These are phyloP conservation scores for Tolypocladium capitatum DNA, from an alignment of 2,329 filamentous ascomycete species.

Conservation along the genomic window DNA sequence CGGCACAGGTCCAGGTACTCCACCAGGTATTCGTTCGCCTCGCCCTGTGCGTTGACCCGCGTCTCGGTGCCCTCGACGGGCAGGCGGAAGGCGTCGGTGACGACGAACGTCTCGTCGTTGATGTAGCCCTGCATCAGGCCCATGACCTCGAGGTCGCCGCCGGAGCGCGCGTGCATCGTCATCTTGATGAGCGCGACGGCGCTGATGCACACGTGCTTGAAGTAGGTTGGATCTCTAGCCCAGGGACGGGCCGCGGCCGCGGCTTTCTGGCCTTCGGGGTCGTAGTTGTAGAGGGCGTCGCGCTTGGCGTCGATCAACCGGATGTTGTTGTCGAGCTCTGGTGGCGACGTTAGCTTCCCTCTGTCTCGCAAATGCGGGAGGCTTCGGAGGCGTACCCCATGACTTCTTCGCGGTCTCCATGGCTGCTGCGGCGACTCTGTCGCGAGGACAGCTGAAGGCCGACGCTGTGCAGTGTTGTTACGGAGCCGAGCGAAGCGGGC, in stretches of 20 bases:
- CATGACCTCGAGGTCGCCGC: conserved; percentile 89
- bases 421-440: not conserved
- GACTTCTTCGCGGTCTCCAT: conserved; percentile 17
- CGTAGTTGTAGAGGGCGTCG: conserved; percentile 85
- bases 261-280: conserved; percentile 52
- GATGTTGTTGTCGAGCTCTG: conserved; percentile 80
- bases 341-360: not conserved
- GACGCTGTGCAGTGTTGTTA: not conserved
- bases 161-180: conserved; percentile 97
- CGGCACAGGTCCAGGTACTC: conserved; percentile 67
- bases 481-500: not conserved
- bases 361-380: too few relatives aligned
- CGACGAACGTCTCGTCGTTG: conserved; percentile 69
- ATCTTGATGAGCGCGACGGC: conserved; percentile 94
- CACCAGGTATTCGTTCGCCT: conserved; percentile 95
- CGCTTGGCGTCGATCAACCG: conserved; percentile 72
- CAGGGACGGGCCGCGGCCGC: conserved; percentile 58
- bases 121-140: conserved; percentile 96
- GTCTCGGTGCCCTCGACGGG: conserved; percentile 99
- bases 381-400: conserved; percentile 11
- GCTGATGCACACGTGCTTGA: conserved; percentile 86
- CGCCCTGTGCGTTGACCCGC: conserved; percentile 85
- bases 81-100: conserved; percentile 86
- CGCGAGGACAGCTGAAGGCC: not conserved
- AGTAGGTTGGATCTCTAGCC: conserved; percentile 68